Evolutionary conservation across 2,329 filamentous ascomycete genomes (phyloP), one percentile per base, ranked within the genome.

Genomic region (Karstenula rhodostoma): DNA sequence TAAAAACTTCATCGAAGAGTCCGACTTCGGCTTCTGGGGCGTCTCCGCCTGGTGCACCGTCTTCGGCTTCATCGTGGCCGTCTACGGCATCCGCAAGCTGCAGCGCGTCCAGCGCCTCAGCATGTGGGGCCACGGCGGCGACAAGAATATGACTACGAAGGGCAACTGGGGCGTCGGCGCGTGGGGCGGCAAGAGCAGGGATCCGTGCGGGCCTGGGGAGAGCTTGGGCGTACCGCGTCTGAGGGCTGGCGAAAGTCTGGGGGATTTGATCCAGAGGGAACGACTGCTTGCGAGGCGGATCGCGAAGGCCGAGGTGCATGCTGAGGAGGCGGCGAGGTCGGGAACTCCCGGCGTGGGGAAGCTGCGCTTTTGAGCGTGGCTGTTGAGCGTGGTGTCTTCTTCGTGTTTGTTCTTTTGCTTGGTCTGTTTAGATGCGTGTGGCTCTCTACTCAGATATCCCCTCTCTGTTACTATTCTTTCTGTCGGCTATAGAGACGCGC

Each of bases 1-100:
- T 66, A 96, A 97, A 76, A 98, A 98, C 80, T 98, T 97, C 78
- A 93, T 98, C 70, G 95, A 99, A 81, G 94, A 98, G 76, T 94
- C 91, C 1, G 87, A 92, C 78, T 86, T 92, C 78, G 95, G 94
- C 12, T 98, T 99, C 77, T 85, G 85, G 49, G 87, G 87, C 56
- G 89, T 99, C 61, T 92, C 90, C 2, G 83, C 82, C 19, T 82
- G 86, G 62, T 96, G 92, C 59, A 85, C 90, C 58, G 71, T 89
- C 58, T 89, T 94, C 76, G 92, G 92, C 15, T 85, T 89, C 57
- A 69, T 94, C 9, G 91, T 97, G 54, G 94, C 91, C 80, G 86
- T 87, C 70, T 97, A 94, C 78, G 94, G 95, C 5, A 84, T 98
- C 50, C 84, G 85, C 55, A 96, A 93, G 78, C 85, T 99, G 64